Base-by-base conservation (phyloP, 2,329 filamentous ascomycete species). In the Arthroderma uncinatum region DNA sequence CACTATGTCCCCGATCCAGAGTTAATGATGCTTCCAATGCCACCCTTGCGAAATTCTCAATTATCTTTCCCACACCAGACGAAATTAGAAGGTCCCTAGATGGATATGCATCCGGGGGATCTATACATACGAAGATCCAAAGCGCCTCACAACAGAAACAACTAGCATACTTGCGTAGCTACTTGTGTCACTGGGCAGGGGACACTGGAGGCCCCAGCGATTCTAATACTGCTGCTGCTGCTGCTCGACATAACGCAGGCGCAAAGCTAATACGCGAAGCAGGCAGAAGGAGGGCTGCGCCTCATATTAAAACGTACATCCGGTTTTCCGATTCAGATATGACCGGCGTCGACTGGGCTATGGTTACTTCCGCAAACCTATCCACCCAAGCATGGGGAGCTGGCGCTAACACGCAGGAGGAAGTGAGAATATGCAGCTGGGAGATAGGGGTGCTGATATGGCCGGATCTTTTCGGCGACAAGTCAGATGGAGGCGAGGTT, bases 331-430 rank as follows among this genome's bases (percentile, higher is more conserved):
- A 75, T 53, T 36, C 63, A 3, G 58, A 65, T 1, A 73, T 73
- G 66, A 66, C 69, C 4, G 68, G 61, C 0, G 83, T 94, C 39
- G 87, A 93, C 66, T 95, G 90, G 91, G 89, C 87, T 1, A 76
- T 95, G 61, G 69, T 94, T 1, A 94, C 89, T 0, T 93, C 87
- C n/a, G 89, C 90, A n/a, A 95, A 95, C 63, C 70, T 95, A 1
- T 93, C 87, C 1, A 92, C 85, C 60, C 89, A 95, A 70, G 90
- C 90, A 0, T 95, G 90, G 91, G 90, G 90, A 1, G 83, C 86
- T 42, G 90, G 90, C 0, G 82, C 86, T 1, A 82, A 79, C 60
- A 69, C 74, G 2, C 74, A 76, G 0, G 82, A 81, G 0, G 80
- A 87, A 64, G 74, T 89, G 30, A 79, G 84, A 36, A 82, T 95